Evolutionary conservation across 208 protist species (phyloP), one percentile per base, ranked within the genome.

Genomic region (Trypanosoma scelopori): DNA sequence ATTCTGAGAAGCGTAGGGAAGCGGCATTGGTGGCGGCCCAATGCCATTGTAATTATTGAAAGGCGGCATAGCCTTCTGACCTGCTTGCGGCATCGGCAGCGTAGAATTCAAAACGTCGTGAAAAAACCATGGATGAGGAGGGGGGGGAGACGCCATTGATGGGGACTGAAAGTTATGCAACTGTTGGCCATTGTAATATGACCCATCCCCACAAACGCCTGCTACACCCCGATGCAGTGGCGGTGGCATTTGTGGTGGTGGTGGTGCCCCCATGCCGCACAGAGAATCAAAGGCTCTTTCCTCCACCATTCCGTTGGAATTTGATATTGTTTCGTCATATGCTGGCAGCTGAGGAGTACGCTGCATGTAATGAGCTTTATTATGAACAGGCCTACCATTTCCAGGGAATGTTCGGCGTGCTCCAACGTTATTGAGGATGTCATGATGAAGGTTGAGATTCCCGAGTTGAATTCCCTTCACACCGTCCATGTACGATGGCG

Each of bases 401-500:
- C 20, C 47, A 2, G 20, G 47, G 12, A 27, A 25, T 3, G 9
- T 37, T 37, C 25, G 7, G 35, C 12, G 0, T 37, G 9, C 20
- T 39, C n/a, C 50, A 23, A 9, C 50, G 25, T 1, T 37, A 37
- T 7, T 1, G 27, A 30, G 27, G 6, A 5, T 15, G 5, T 55
- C 50, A 39, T 5, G 5, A 13, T 39, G 5, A 30, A 30, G 11
- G 50, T 20, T 37, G 25, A 5, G 9, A 15, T 55, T 30, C 11
- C 7, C 27, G 5, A 55, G n/a, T 18, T 3, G 27, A 37, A 3
- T 37, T 37, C 27, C 50, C 16, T 49, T 60, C 23, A 60, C 9
- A 7, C 55, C 41, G 5, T 60, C 55, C n/a, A 35, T 4, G 25
- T 60, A 60, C 13, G 55, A 48, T 32, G 55, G 55, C 23, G 55